Evolutionary conservation across 495 filamentous ascomycete genomes (phyloP).

Genomic region (Glutinoglossum americanum): DNA sequence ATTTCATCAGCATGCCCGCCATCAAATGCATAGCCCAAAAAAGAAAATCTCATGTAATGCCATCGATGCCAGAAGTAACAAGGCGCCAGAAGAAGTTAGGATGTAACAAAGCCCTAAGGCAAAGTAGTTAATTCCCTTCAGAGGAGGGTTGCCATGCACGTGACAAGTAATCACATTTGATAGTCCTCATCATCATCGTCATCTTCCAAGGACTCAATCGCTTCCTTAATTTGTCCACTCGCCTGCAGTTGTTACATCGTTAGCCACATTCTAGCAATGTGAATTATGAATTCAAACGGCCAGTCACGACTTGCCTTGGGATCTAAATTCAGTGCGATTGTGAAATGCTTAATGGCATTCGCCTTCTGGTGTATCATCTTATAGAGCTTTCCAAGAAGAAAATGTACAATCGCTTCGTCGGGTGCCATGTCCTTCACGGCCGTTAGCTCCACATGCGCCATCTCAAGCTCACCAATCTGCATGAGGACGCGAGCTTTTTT

Average conservation of each 20-base stretch:
- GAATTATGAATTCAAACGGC: neutral
- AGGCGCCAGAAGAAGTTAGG: neutral
- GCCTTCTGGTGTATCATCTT: conserved; percentile 59
- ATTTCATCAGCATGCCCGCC: neutral
- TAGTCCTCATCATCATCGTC: conserved; percentile 39
- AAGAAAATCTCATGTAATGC: neutral
- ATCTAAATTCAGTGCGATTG: conserved; percentile 83
- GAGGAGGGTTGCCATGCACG: too few relatives aligned
- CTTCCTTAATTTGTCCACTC: conserved; percentile 74
- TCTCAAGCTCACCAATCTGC: conserved; percentile 43
- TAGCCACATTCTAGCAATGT: neutral
- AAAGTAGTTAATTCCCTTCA: too few relatives aligned
- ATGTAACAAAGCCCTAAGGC: too few relatives aligned
- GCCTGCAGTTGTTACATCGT: conserved; percentile 31
- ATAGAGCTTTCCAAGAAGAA: conserved; percentile 69
- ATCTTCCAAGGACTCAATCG: conserved; percentile 75
- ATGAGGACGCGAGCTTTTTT: conserved; percentile 80
- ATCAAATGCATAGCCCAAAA: neutral
- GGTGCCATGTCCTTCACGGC: conserved; percentile 75
- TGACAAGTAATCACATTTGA: conserved; percentile 15
- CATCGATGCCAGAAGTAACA: neutral
- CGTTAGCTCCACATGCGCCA: conserved; percentile 57
- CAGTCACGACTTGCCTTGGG: conserved; percentile 50
- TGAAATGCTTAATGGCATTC: conserved; percentile 75
- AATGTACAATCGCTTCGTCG: conserved; percentile 90